A percentile compares a stretch with the other conserved stretches of the same genome.
Evolutionary conservation across 1,284 basidiomycete genomes (phyloP).

Genomic region (Sanghuangporus sanghuang): DNA sequence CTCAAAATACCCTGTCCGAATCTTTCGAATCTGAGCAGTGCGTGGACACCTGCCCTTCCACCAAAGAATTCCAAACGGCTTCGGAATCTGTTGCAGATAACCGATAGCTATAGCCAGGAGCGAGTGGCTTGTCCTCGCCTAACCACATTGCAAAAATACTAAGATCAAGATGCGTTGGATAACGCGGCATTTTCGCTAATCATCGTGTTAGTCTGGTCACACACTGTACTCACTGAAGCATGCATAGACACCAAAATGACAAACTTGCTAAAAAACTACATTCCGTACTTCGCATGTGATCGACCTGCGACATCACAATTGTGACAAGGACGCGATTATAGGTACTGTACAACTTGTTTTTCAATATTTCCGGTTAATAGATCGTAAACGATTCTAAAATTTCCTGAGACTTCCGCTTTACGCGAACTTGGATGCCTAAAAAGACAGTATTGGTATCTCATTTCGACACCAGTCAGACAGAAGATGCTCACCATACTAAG

Average conservation of each 20-base stretch:
- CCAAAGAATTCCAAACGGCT: no score
- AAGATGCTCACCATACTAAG: slow-evolving; percentile 42
- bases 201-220: no score
- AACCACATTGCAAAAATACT: no score
- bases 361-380: neutral
- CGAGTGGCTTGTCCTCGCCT: no score
- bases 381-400: neutral
- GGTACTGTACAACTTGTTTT: neutral
- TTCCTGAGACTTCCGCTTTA: slow-evolving; percentile 16
- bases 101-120: no score
- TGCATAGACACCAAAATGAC: neutral
- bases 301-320: neutral
- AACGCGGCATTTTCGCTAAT: no score
- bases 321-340: neutral
- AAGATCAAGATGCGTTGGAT: no score
- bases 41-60: no score
- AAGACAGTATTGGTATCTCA: neutral
- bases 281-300: neutral
- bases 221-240: no score
- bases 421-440: slow-evolving; percentile 41
- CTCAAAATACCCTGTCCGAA: no score
- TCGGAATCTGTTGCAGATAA: no score
- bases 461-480: neutral
- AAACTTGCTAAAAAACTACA: neutral
- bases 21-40: no score